Base-by-base conservation (phyloP, 129 eudicot species). In the Glebionis coronaria region DNA sequence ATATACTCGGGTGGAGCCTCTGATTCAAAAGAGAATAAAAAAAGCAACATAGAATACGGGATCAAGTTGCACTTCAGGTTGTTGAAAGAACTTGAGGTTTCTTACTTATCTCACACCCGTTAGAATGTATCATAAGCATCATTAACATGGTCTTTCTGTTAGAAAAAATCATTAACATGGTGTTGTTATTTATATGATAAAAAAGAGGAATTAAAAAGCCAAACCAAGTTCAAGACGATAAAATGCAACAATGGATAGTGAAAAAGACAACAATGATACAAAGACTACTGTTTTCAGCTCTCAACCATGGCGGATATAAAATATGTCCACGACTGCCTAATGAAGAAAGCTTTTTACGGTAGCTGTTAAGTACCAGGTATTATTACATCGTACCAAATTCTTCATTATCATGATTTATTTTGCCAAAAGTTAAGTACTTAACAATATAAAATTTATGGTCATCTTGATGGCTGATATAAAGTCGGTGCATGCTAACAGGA, bases 401-500 rank as follows among this genome's bases (percentile, higher is more conserved):
- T 23, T 23, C 1, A 23, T 23, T 23, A 23, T 0, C 25, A 23
- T 23, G 25, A 23, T 23, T 23, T 2, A 23, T 23, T 23, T 0
- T 23, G 25, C 25, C 25, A 23, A 23, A 23, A 23, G 1, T 23
- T 23, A 23, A 23, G 25, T 23, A 23, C 25, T 23, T 23, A 2
- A 23, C 25, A 23, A 23, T 10, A 42, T 11, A 21, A 15, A 62
- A 72, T 38, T 57, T 16, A 11, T 51, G 35, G 12, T 56, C 25
- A 7, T 27, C 50, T 67, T 57, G 20, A 65, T 60, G 74, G 68
- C 87, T 87, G 97, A 67, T 20, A 16, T 94, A 20, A 71, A 77
- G 70, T 82, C 88, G 2, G 82, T 94, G n/a, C 73, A 82, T 70
- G 79, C 82, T 76, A 21, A 94, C 87, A 72, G 99, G 99, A 25